These are phyloP conservation scores for Saccharomyces paradoxus DNA, from an alignment of 805 yeast species.

Conservation along the genomic window DNA sequence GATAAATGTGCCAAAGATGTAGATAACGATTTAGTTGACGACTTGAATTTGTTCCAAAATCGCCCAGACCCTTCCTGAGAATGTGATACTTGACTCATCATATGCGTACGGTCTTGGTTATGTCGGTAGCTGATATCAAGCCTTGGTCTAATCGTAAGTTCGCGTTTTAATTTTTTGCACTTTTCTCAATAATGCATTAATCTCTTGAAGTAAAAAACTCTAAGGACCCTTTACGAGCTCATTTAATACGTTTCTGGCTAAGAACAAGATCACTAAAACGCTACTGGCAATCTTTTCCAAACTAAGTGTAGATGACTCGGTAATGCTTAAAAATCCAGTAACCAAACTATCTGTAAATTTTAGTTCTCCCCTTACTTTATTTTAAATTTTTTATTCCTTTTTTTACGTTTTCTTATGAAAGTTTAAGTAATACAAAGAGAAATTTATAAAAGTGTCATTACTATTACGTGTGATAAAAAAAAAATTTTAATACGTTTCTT, in stretches of 20 bases:
- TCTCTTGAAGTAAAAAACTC: not conserved
- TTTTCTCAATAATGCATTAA: not conserved
- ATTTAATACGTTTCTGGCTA: not conserved
- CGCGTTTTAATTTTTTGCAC: not conserved
- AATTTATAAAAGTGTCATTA: not conserved
- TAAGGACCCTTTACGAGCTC: not conserved
- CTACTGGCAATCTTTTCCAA: not conserved
- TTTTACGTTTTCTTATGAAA: not conserved
- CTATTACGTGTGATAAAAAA: not conserved
- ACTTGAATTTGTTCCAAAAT: slow-evolving; percentile 28
- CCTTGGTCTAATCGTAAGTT: not conserved
- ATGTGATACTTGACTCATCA: not conserved
- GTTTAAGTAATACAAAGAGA: not conserved
- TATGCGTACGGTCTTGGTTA: not conserved
- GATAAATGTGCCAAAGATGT: slow-evolving; percentile 23
- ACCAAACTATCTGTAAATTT: not conserved
- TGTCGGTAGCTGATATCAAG: not conserved
- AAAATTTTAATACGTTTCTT: not conserved
- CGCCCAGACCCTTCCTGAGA: slow-evolving; percentile 13
- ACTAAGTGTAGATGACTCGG: too few species aligned
- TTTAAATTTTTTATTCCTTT: not conserved
- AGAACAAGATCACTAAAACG: not conserved
- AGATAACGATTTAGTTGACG: slow-evolving; percentile 26
- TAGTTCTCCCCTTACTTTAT: not conserved
- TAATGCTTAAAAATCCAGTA: too few species aligned